Percentiles rank a stretch among this genome's conserved stretches.
Conservation (phyloP, 2,329 filamentous ascomycete genomes). For the Paecilomyces fulvus region DNA sequence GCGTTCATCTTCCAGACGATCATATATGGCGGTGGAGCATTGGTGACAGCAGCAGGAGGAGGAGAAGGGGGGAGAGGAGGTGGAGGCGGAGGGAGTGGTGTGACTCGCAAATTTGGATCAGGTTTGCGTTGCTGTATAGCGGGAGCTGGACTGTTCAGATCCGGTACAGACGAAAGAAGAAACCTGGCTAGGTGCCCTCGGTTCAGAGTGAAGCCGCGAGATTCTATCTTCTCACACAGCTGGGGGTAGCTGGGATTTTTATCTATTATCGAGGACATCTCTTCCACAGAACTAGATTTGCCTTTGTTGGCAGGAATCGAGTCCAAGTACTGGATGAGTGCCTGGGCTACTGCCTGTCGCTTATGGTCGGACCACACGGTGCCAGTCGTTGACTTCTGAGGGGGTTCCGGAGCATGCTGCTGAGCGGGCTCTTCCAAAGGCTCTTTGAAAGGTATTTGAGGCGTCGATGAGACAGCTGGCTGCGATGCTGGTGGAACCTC, state of each 20-base stretch:
- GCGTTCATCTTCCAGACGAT: neutral
- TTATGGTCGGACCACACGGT: conserved; percentile 44
- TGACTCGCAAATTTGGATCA: neutral
- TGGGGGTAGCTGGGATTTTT: conserved; percentile 48
- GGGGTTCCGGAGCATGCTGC: neutral
- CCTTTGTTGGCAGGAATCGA: conserved; percentile 32
- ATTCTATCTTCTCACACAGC: conserved; percentile 47
- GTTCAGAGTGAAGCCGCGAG: conserved; percentile 41
- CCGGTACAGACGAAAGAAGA: conserved; percentile 29
- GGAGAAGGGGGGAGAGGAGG: neutral
- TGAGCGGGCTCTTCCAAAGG: neutral
- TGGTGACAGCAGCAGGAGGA: neutral
- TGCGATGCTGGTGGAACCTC: neutral
- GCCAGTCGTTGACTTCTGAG: conserved; percentile 9
- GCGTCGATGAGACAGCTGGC: neutral
- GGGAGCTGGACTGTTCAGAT: conserved; percentile 8
- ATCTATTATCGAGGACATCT: conserved; percentile 42
- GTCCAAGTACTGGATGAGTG: conserved; percentile 42
- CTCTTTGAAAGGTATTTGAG: neutral
- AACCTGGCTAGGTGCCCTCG: conserved; percentile 45
- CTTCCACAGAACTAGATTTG: conserved; percentile 28
- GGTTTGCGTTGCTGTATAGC: conserved; percentile 1
- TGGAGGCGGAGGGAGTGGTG: neutral
- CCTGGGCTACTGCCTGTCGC: conserved; percentile 42
- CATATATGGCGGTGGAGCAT: neutral